Evolutionary conservation across 345 rosid genomes (phyloP), one percentile per base, ranked within the genome.

Genomic region (Raphanus sativus): DNA sequence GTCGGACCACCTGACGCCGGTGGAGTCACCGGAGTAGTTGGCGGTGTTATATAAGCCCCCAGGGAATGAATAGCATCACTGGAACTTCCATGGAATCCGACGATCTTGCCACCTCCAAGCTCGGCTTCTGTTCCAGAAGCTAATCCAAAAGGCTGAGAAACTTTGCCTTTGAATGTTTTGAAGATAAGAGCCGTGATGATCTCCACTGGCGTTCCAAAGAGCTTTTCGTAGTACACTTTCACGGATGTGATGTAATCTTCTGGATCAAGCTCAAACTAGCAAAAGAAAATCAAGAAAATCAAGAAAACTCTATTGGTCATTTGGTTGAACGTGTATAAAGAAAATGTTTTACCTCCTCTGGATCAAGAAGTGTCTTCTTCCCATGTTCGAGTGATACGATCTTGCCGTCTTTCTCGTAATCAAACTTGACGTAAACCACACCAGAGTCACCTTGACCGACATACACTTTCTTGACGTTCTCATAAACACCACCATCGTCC

Each of bases 1-100:
- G 73, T 61, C 13, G 74, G 69, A 77, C 13, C 67, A 67, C 62
- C 34, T 29, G 81, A 59, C 26, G 8, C 65, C 9, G 76, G 71
- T 0, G 81, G 67, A 71, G 25, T 12, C 45, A 77, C 45, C 4
- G 82, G 74, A 0, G 82, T 67, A 5, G 74, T 26, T 36, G 82
- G 61, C 2, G 73, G 30, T 65, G 24, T 2, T 21, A 75, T 11
- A 26, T 80, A 80, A 2, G 45, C 80, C 65, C 83, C 83, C 1
- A 80, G 16, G 25, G 83, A 80, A 65, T 80, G 72, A 2, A 80
- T 64, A 8, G 10, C 7, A 40, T 80, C 62, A 8, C 76, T 64
- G 28, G 83, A 29, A 33, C 16, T 63, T 70, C 83, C 83, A 80
- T 80, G 83, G 30, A 80, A 80, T 17, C 83, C 83, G 17, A 80